phyloP scores from a whole-genome alignment of 2,329 filamentous ascomycete species.

The Aureobasidium uvarum region DNA sequence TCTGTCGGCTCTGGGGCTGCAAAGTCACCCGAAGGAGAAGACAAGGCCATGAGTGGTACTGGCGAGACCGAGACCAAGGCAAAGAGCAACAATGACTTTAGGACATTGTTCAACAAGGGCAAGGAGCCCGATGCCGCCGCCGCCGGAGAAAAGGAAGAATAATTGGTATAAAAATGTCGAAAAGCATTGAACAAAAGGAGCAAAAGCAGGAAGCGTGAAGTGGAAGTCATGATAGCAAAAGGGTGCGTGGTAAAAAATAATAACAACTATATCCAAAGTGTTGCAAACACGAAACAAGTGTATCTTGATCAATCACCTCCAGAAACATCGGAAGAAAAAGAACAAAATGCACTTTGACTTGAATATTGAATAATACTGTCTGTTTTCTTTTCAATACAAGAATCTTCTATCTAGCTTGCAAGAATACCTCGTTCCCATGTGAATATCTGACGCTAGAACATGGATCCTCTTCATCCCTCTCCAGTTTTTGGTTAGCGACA shows the following conservation, averaged over 20 bases:
- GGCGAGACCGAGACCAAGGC: conserved; percentile 13
- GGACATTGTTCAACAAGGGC: conserved; percentile 52
- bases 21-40: conserved; percentile 30
- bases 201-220: background rate
- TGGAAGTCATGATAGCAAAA: background rate
- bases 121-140: conserved; percentile 30
- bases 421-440: background rate
- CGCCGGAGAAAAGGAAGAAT: conserved; percentile 4
- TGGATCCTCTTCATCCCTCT: background rate
- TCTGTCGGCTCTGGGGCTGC: conserved; percentile 32
- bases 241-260: background rate
- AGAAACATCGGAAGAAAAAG: background rate
- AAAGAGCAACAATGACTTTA: conserved; percentile 60
- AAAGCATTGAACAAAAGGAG: background rate
- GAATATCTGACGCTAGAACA: background rate
- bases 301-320: background rate
- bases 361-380: background rate
- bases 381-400: background rate
- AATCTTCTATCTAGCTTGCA: background rate
- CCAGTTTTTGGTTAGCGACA: background rate
- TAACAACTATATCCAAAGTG: background rate
- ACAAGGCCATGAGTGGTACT: conserved; percentile 18
- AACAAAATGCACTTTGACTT: background rate
- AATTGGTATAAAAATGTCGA: background rate
- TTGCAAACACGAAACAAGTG: background rate